Percentiles rank a stretch among this genome's conserved stretches.
Evolutionary conservation across 768 basidiomycete genomes (phyloP).

Genomic region (Trametes maxima): DNA sequence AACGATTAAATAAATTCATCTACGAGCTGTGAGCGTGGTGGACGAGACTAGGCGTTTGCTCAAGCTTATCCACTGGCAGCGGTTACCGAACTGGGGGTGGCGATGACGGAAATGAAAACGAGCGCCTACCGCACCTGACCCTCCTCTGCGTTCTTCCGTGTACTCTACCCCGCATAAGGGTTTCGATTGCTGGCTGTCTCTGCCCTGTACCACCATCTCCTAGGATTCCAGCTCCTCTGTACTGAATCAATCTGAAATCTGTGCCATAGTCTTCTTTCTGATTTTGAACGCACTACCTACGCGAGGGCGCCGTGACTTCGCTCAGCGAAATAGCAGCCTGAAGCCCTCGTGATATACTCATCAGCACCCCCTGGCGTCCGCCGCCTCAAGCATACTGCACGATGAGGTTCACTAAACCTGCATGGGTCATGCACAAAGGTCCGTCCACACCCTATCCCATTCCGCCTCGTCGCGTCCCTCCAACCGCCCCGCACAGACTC

Average conservation of each 20-base stretch:
- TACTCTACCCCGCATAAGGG: background rate
- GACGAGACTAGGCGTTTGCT: too few species aligned
- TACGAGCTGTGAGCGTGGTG: background rate
- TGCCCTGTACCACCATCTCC: background rate
- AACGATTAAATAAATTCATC: background rate
- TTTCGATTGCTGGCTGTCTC: background rate
- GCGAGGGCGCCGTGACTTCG: too few species aligned
- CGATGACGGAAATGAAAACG: too few species aligned
- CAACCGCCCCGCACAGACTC: constrained; percentile 35
- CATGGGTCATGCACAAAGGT: constrained; percentile 87
- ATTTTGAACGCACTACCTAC: background rate
- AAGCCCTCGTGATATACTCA: background rate
- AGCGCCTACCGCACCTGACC: background rate
- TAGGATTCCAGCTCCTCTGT: background rate
- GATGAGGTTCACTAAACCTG: constrained; percentile 89
- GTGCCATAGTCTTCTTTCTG: background rate
- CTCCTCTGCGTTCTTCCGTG: background rate
- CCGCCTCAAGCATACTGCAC: background rate
- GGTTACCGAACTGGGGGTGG: too few species aligned
- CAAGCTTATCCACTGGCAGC: too few species aligned
- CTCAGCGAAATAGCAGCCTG: background rate
- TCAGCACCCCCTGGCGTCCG: background rate
- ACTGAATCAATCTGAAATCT: background rate
- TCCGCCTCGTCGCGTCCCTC: background rate
- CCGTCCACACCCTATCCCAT: constrained; percentile 5